A percentile compares a stretch with the other conserved stretches of the same genome.
phyloP scores from a whole-genome alignment of 345 rosid species.

The Bruguiera gymnorhiza region DNA sequence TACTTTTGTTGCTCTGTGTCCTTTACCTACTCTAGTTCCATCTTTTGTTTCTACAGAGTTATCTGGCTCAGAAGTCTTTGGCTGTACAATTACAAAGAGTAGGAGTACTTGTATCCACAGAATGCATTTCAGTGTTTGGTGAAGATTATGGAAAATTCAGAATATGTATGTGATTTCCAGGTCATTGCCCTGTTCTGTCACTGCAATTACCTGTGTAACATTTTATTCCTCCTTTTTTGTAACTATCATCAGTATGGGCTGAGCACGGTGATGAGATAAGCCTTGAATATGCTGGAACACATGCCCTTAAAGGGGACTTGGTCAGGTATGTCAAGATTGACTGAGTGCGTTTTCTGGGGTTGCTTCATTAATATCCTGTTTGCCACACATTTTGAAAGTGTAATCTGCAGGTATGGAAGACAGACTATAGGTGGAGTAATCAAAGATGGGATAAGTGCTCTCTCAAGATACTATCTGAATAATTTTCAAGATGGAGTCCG shows the following conservation, averaged over 20 bases:
- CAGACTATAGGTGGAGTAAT: conserved; percentile 78
- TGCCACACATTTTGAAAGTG: background rate
- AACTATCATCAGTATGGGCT: conserved; percentile 71
- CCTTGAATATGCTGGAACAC: conserved; percentile 90
- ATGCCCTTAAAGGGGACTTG: conserved; percentile 93
- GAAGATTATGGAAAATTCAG: conserved; percentile 71
- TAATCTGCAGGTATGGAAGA: conserved; percentile 65
- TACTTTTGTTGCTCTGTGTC: background rate
- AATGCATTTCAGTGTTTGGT: conserved; percentile 55
- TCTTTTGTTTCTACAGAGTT: conserved; percentile 53
- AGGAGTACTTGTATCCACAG: conserved; percentile 49
- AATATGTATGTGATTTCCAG: conserved; percentile 48
- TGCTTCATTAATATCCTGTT: conserved; percentile 1
- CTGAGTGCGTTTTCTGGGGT: background rate
- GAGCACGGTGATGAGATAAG: conserved; percentile 98
- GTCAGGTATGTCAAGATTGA: conserved; percentile 54
- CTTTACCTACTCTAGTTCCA: background rate
- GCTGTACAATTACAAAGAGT: conserved; percentile 64
- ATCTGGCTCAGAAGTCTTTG: conserved; percentile 72
- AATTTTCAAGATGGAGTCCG: conserved; percentile 96
- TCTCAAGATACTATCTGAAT: conserved; percentile 88
- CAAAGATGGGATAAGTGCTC: conserved; percentile 87
- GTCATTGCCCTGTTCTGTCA: conserved; percentile 3
- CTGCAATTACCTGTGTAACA: conserved; percentile 6
- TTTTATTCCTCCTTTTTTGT: background rate